Evolutionary conservation across 306 rosid genomes (phyloP), one percentile per base, ranked within the genome.

Genomic region (Inga laurina): DNA sequence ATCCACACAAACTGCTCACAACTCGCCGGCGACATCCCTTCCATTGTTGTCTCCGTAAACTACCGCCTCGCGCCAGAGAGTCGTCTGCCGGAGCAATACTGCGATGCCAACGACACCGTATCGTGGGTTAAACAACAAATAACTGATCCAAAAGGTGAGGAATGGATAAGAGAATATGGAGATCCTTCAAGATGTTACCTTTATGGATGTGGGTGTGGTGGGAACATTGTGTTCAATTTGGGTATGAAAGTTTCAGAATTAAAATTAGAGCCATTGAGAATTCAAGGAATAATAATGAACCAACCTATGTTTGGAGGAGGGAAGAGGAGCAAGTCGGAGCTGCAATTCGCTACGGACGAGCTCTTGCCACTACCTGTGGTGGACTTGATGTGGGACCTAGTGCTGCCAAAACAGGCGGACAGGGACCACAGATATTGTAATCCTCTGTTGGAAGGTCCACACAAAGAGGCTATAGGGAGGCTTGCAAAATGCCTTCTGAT

Each of bases 301-400:
- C 98, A 94, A 49, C 95, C 98, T 2, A 89, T 92, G 95, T 85
- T 91, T 24, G 90, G 93, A 0, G 97, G 95, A 7, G 78, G 72
- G 24, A 86, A 84, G 24, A 87, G 98, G 64, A 85, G 84, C 0
- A 2, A n/a, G 1, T 94, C 98, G 0, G 97, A 94, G 88, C 83
- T 92, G 2, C 70, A 43, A 67, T 86, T 48, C 2, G 90, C 94
- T 0, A 56, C 93, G n/a, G 95, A 94, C 39, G 88, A 88, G 66
- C 16, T 74, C 1, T 21, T 90, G 30, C 97, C 97, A 0, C 77
- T 92, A 65, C 91, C 95, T 1, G 98, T 81, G n/a, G 43, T 89
- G 61, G 98, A 94, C 85, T 48, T 94, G 49, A 48, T 89, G 89
- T 94, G 97, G 98, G 81, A 83, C 0, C 19, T 92, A 24, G 87